Percentiles rank a stretch among this genome's conserved stretches.
Evolutionary conservation across 441 rosid genomes (phyloP).

Genomic region (Syzygium syzygioides): DNA sequence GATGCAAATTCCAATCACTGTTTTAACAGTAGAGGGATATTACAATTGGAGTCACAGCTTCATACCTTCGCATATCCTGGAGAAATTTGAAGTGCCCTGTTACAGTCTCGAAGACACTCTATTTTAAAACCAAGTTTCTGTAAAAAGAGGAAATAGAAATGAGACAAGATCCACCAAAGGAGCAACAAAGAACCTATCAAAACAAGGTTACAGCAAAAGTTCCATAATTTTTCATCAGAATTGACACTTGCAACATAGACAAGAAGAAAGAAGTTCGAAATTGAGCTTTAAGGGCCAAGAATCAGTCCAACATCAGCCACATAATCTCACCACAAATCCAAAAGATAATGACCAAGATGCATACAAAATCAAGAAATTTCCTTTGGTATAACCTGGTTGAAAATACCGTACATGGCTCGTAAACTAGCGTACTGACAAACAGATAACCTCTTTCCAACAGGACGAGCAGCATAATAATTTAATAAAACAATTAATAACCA

Average conservation of each 20-base stretch:
- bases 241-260: not conserved
- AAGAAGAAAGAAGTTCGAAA: not conserved
- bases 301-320: not conserved
- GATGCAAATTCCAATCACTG: not conserved
- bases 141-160: slow-evolving; percentile 19
- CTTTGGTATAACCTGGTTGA: not conserved
- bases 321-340: not conserved
- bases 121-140: slow-evolving; percentile 39
- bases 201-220: not conserved
- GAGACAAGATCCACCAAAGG: not conserved
- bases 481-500: not conserved
- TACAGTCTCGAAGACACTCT: slow-evolving; percentile 72
- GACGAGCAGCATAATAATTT: not conserved
- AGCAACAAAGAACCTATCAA: not conserved
- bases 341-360: not conserved
- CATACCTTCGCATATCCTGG: slow-evolving; percentile 68
- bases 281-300: not conserved
- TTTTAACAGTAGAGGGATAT: not conserved
- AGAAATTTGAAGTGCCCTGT: slow-evolving; percentile 63
- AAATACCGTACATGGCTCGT: not conserved
- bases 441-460: not conserved
- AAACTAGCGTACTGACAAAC: not conserved
- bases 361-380: not conserved
- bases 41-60: not conserved
- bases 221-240: not conserved